These are phyloP conservation scores for Schwanniomyces occidentalis DNA, from an alignment of 805 yeast species.

Conservation along the genomic window DNA sequence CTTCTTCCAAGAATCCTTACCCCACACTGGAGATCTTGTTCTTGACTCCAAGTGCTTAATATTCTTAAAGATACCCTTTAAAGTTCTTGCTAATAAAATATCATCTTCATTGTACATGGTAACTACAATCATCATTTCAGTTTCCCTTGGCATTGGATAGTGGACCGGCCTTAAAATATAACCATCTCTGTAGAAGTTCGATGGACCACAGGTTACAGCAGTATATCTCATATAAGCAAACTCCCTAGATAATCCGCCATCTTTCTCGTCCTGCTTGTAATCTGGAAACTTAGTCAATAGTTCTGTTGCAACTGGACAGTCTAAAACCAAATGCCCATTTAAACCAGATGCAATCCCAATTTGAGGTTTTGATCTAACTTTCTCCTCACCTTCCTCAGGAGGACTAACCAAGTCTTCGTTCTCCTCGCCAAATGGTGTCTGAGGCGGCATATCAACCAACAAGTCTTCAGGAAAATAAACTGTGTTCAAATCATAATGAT, in stretches of 20 bases:
- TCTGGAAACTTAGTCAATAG: conserved; percentile 43
- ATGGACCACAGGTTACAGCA: conserved; percentile 72
- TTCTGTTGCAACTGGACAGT: conserved; percentile 48
- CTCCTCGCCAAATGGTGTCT: conserved; percentile 32
- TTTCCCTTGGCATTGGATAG: conserved; percentile 52
- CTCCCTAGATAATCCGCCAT: conserved; percentile 49
- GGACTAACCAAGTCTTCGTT: conserved; percentile 25
- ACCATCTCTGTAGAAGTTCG: conserved; percentile 56
- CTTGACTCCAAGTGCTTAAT: conserved; percentile 56
- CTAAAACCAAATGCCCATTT: conserved; percentile 47
- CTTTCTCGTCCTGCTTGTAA: conserved; percentile 30
- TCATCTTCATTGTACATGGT: conserved; percentile 73
- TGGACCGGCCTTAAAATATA: conserved; percentile 57
- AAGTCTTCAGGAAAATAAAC: conserved; percentile 21
- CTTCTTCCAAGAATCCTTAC: conserved; percentile 56
- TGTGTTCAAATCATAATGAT: conserved; percentile 40
- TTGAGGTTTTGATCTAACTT: conserved; percentile 32
- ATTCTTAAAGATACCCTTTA: conserved; percentile 65
- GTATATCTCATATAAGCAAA: conserved; percentile 61
- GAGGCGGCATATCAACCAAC: conserved; percentile 12
- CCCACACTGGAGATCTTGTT: conserved; percentile 49
- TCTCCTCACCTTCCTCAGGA: conserved; percentile 36
- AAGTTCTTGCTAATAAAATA: conserved; percentile 56
- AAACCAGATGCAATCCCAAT: conserved; percentile 36
- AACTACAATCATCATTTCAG: conserved; percentile 61